Evolutionary conservation across 768 basidiomycete species (phyloP), one percentile per base, ranked within the genome.

Genomic region (Rubroboletus pulcherrimus): DNA sequence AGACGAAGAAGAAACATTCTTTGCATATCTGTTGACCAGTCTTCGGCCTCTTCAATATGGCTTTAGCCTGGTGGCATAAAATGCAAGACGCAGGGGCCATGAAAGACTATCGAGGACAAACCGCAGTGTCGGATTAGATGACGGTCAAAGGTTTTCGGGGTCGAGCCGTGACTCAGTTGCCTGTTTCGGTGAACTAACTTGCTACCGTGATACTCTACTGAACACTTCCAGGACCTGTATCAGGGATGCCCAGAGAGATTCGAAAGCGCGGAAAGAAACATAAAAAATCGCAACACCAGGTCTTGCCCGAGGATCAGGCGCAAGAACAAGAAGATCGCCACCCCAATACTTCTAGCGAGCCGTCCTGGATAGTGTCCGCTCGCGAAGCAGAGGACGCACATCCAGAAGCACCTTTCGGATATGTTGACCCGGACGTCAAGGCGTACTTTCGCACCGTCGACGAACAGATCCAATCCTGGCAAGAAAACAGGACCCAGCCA

Each of bases 1-100:
- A 99, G 39, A 98, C 94, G 62, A 85, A 85, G 77, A 93, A 99
- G 75, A 95, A 97, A 69, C 97, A 99, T 38, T 89, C 85, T 71
- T 87, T 89, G 78, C 97, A 99, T 56, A 98, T 94, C 70, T 94
- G 93, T 67, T 98, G 95, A 0, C 93, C 93, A 1, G 95, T 99
- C 73, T 99, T 99, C 3, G 96, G 97, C 17, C 97, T 79, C 66
- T 91, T 95, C 40, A 99, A 71, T 64, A 98, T 94, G 0, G 97
- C 92, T 51, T 86, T 85, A 4, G 86, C 75, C 4, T 81, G 84
- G 15, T 81, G 72, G 69, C 93, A 93, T 14, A 97, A 77, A 2
- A 82, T 83, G 66, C 96, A 98, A 29, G 76, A 76, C 63, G 85
- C 82, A 3, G 93, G 88, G 5, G 93, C 81, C 94, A 96, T 97